Evolutionary conservation across 2,329 filamentous ascomycete genomes (phyloP).

Genomic region (Venturia asperata): DNA sequence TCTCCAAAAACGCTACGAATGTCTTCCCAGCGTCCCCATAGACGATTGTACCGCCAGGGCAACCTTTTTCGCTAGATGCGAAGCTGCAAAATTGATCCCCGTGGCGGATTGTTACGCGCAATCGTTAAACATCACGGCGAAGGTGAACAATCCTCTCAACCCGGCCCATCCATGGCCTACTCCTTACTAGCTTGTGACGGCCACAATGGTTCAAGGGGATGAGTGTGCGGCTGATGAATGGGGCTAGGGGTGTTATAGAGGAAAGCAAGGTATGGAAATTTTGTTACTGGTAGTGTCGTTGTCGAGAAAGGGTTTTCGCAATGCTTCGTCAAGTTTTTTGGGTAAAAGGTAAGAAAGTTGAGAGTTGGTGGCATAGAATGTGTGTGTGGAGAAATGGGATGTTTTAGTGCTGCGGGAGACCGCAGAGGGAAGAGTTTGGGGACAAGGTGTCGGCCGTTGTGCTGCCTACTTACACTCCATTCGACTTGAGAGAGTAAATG

Average conservation of each 20-base stretch:
- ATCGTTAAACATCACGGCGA: neutral
- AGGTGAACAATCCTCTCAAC: neutral
- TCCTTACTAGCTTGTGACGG: neutral
- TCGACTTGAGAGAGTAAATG: neutral
- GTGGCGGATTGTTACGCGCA: neutral
- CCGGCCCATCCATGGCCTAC: neutral
- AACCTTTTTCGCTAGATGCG: neutral
- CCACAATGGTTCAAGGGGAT: neutral
- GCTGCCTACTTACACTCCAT: too few species aligned
- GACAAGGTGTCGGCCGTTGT: too few species aligned
- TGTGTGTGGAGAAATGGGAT: neutral
- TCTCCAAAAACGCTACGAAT: neutral
- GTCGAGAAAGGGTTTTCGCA: neutral
- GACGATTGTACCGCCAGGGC: neutral
- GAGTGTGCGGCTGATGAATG: neutral
- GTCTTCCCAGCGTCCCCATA: neutral
- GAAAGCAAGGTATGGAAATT: neutral
- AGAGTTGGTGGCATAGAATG: neutral
- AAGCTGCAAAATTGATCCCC: neutral
- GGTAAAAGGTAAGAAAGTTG: neutral
- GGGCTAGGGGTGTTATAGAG: neutral
- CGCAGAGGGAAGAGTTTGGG: neutral
- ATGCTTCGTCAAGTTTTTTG: neutral
- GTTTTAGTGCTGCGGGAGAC: neutral
- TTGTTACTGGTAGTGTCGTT: neutral